Evolutionary conservation across 768 basidiomycete genomes (phyloP), one percentile per base, ranked within the genome.

Genomic region (Roridomyces roridus): DNA sequence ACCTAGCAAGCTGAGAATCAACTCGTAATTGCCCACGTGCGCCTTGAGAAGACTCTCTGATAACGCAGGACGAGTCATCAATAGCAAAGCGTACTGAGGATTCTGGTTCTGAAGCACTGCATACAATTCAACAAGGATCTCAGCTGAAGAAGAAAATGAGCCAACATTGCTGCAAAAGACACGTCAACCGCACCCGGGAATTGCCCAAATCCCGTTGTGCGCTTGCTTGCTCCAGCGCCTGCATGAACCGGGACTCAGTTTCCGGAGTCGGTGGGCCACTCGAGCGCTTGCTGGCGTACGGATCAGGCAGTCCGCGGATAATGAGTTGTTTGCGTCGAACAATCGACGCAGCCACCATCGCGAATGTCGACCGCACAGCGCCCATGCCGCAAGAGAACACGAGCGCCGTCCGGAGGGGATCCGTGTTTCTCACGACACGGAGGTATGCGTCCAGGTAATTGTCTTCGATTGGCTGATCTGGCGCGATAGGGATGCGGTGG

Each of bases 341-440:
- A 31, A 99, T 79, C 53, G 88, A 85, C 0, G 96, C 95, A 7
- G 94, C 92, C n/a, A 89, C 84, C 97, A 98, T 98, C 4, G 93
- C 94, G 68, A 97, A 98, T 0, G 96, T 98, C 3, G 95, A 95
- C 18, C 96, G 84, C 1, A 98, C 96, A 3, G 93, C 94, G 41
- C 97, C 97, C 87, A 96, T 94, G 28, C 97, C 96, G 69, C 96
- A 98, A 45, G 91, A 94, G 70, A 98, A 98, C 5, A 98, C 91
- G 18, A 98, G 77, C 0, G 91, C 87, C 0, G 94, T 94, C 17
- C 78, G 78, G 4, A 88, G 74, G 2, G 96, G 96, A 64, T 96
- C 92, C 0, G 89, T 84, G 35, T 82, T 72, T 59, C 86, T 85
- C 55, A 99, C 89, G 29, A 96, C 87, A 4, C 80, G 81, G 18